These are phyloP conservation scores for Veloboletus limbatus DNA, from an alignment of 1,284 basidiomycete species.

Conservation along the genomic window DNA sequence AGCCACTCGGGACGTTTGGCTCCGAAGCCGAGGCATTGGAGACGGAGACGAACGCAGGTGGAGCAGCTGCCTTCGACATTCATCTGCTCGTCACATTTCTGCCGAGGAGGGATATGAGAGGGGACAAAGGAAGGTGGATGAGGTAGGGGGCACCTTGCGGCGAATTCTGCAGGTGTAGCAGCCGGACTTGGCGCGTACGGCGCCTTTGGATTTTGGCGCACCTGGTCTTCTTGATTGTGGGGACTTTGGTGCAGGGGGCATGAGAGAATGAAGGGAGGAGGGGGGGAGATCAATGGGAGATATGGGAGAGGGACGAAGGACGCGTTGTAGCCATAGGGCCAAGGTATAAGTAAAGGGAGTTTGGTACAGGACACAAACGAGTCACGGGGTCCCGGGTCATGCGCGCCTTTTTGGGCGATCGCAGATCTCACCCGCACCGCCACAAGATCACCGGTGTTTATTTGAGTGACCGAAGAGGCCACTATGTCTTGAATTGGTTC, in stretches of 20 bases:
- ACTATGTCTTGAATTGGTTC: constrained; percentile 32
- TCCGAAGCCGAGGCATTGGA: constrained; percentile 85
- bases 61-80: constrained; percentile 61
- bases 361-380: neutral
- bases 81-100: constrained; percentile 82
- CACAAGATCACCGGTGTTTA: constrained; percentile 9
- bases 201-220: constrained; percentile 71
- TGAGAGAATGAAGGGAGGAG: constrained; percentile 4
- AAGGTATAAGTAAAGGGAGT: constrained; percentile 33
- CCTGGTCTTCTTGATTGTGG: constrained; percentile 43
- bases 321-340: constrained; percentile 26
- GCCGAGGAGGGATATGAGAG: constrained; percentile 9
- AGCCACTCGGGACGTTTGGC: constrained; percentile 83
- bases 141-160: constrained; percentile 59
- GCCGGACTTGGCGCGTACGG: constrained; percentile 76
- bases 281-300: too few relatives aligned
- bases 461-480: neutral
- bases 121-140: constrained; percentile 11
- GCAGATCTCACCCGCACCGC: constrained; percentile 17
- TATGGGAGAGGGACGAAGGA: constrained; percentile 15
- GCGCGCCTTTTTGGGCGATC: constrained; percentile 1
- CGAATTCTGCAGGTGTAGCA: constrained; percentile 84
- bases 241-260: constrained; percentile 40
- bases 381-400: constrained; percentile 1
- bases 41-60: constrained; percentile 72